Evolutionary conservation across 1,139 yeast genomes (phyloP), one percentile per base, ranked within the genome.

Genomic region (Suhomyces maxii): DNA sequence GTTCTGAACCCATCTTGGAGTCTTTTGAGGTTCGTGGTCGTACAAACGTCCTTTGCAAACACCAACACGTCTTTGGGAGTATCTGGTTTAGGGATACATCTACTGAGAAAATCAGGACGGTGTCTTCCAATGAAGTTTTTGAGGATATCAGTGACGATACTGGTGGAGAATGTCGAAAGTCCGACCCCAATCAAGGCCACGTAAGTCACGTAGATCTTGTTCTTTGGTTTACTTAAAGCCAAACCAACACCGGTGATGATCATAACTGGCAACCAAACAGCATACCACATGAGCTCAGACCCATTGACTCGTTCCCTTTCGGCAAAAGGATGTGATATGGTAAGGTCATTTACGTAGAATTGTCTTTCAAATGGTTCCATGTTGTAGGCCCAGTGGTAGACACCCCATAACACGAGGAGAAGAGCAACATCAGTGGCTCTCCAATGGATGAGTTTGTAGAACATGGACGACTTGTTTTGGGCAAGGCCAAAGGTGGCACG

Each of bases 101-200:
- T 75, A 12, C 82, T 83, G 46, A 88, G 65, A 57, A 87, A 85
- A 62, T 88, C 95, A 0, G 95, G 95, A 56, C 95, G 73, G 46
- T 82, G 83, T 60, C 93, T 78, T 1, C 93, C 91, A 48, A 88
- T 79, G 69, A 83, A 78, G 59, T 84, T 82, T 66, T 88, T 88
- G 51, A 86, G 65, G 36, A 77, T 64, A 50, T 79, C 80, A 0
- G 84, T 79, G 33, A 69, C 51, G 6, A 74, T 65, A n/a, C 73
- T 69, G 12, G 80, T 71, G 34, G 73, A 49, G 35, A 75, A 60
- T 1, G 73, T 63, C 1, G 78, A 64, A 8, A 77, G 50, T 3
- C 65, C 48, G 44, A 75, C 68, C 1, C 82, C 77, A 18, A 78
- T 38, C 2, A 69, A 48, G 7, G 81, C 68, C 7, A 73, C 59